Base-by-base conservation (phyloP, 768 basidiomycete genomes). In the Scleroderma citrinum region DNA sequence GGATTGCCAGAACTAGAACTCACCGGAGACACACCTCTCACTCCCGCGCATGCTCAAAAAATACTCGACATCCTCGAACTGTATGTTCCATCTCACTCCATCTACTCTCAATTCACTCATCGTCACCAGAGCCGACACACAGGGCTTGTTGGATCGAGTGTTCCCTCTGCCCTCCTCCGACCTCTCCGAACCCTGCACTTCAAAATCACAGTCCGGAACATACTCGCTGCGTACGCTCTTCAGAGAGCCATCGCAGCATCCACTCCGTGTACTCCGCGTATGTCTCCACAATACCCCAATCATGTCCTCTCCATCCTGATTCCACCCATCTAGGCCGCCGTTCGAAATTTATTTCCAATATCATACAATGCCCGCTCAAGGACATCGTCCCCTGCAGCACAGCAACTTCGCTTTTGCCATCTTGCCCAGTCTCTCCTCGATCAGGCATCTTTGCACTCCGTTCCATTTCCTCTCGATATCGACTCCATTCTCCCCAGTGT, bases 121-220 rank as follows among this genome's bases (percentile, higher is more conserved):
- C 32, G 6, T 52, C 41, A 38, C 19, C 60, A 87, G 85, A 56
- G 69, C 80, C 52, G 89, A 92, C 64, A 75, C 75, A 0, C 87
- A 87, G 55, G 85, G 82, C 41, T 71, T 92, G 5, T 80, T 92
- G 10, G 87, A 91, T 72, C 83, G 88, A 56, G 83, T 87, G 54
- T 85, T 86, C 60, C 79, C 82, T 32, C 69, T 82, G 20, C 70
- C 71, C 19, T 61, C 70, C 46, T 53, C 56, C 7, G 63, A 71
- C 54, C 66, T 69, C 37, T 62, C 69, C 34, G 62, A 69, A n/a
- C 69, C 76, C 1, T 66, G 72, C 16, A 70, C 75, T 10, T 71
- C 70, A 39, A 64, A 65, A 29, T 56, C 65, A 8, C 58, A 64
- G 39, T 54, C 66, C 3, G 57, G 55, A 47, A 56, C 69, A 0